Conservation (phyloP, 306 rosid species). For the Lagenaria siceraria region DNA sequence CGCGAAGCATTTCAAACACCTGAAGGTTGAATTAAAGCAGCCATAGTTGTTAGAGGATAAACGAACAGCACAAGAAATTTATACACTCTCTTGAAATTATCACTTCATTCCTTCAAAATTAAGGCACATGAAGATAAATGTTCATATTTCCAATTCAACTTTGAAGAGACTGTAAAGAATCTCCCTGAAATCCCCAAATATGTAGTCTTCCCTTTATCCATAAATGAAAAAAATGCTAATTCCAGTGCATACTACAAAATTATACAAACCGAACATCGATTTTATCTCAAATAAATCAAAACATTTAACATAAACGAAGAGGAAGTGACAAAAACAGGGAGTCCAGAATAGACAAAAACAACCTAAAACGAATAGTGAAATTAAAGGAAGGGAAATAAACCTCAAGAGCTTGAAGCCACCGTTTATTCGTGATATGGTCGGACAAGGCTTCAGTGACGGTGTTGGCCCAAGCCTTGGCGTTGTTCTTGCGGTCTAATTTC, state of each 20-base stretch:
- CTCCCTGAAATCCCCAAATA: not conserved
- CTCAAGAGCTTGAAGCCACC: slow-evolving; percentile 97
- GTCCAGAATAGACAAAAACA: not conserved
- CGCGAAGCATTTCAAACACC: slow-evolving; percentile 88
- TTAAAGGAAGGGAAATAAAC: slow-evolving; percentile 21
- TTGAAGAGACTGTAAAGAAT: not conserved
- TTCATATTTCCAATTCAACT: not conserved
- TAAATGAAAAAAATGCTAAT: not conserved
- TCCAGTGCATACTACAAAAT: not conserved
- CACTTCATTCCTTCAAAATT: not conserved
- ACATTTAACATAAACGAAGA: not conserved
- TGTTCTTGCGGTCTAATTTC: slow-evolving; percentile 47
- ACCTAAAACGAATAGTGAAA: not conserved
- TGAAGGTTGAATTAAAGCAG: slow-evolving; percentile 16
- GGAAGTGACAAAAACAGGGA: not conserved
- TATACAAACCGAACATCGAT: not conserved
- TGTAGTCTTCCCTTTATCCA: not conserved
- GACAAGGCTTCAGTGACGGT: slow-evolving; percentile 84
- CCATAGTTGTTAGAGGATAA: not conserved
- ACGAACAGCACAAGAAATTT: not conserved
- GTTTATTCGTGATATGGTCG: slow-evolving; percentile 53
- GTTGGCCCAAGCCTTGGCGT: slow-evolving; percentile 83
- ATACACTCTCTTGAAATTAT: not conserved
- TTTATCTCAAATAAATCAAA: not conserved
- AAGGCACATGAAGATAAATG: not conserved